phyloP scores from a whole-genome alignment of 2,329 filamentous ascomycete genomes.

The Verticillium tricorpus region DNA sequence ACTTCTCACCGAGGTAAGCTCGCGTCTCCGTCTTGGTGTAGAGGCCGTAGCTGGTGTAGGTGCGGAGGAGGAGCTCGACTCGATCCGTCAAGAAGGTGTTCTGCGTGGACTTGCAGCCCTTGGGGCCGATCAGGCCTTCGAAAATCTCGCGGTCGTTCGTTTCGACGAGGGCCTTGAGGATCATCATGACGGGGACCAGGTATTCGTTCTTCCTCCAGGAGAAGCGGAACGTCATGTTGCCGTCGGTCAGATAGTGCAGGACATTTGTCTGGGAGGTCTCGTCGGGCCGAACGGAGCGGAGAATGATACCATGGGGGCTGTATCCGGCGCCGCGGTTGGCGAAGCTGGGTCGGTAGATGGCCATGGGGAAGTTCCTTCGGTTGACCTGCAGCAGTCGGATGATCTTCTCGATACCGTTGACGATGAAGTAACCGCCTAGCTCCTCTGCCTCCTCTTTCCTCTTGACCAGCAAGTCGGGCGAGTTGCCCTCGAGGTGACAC shows the following conservation, averaged over 20 bases:
- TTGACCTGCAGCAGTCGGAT: conserved; percentile 89
- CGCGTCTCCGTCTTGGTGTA: conserved; percentile 79
- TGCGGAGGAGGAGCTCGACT: conserved; percentile 84
- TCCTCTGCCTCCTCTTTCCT: conserved; percentile 95
- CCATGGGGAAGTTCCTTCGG: conserved; percentile 90
- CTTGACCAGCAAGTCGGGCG: conserved; percentile 76
- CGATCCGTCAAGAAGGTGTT: conserved; percentile 95
- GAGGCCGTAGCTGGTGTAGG: conserved; percentile 85
- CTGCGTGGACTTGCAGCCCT: conserved; percentile 69
- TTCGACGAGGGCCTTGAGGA: conserved; percentile 89
- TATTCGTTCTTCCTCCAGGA: conserved; percentile 98
- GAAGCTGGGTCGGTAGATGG: conserved; percentile 88
- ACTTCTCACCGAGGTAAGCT: conserved; percentile 85
- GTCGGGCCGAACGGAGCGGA: conserved; percentile 91
- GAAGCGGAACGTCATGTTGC: conserved; percentile 94
- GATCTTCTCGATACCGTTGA: conserved; percentile 96
- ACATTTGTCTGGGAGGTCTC: conserved; percentile 98
- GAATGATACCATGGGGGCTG: conserved; percentile 84
- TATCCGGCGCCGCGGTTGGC: conserved; percentile 81
- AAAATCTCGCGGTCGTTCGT: conserved; percentile 97
- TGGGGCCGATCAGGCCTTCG: conserved; percentile 79
- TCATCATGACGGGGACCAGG: conserved; percentile 93
- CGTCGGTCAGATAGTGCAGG: conserved; percentile 90
- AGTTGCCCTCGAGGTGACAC: conserved; percentile 84
- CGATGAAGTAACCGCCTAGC: conserved; percentile 91